These are phyloP conservation scores for Amylostereum areolatum DNA, from an alignment of 1,284 basidiomycete species.

Conservation along the genomic window DNA sequence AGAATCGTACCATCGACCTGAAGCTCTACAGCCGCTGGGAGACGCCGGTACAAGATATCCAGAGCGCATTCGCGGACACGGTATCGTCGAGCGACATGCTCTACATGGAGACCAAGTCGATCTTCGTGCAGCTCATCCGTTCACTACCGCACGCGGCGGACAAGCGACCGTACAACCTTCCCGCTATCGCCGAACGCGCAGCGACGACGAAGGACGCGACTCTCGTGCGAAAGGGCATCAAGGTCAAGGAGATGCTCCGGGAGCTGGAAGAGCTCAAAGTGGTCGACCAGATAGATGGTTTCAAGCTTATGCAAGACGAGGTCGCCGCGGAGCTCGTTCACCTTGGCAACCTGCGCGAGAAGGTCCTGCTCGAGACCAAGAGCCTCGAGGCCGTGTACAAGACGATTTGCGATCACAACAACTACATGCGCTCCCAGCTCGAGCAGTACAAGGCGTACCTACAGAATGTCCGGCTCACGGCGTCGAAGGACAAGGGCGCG, in stretches of 20 bases:
- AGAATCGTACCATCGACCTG: constrained; percentile 92
- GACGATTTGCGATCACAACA: constrained; percentile 99
- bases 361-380: constrained; percentile 89
- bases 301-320: constrained; percentile 95
- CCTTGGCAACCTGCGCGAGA: constrained; percentile 93
- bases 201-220: constrained; percentile 96
- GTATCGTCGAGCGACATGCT: constrained; percentile 98
- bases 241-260: constrained; percentile 97
- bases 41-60: constrained; percentile 96
- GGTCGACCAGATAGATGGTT: constrained; percentile 79
- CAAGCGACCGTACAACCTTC: constrained; percentile 84
- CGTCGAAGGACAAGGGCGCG: constrained; percentile 79
- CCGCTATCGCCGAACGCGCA: constrained; percentile 88
- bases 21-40: constrained; percentile 97
- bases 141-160: constrained; percentile 85
- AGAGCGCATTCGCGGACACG: constrained; percentile 94
- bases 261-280: constrained; percentile 92
- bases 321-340: constrained; percentile 93
- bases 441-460: constrained; percentile 99
- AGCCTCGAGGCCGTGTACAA: constrained; percentile 96
- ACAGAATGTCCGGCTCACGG: constrained; percentile 91
- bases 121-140: constrained; percentile 96
- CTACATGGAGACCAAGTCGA: constrained; percentile 99
- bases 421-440: constrained; percentile 91
- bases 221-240: constrained; percentile 94